Conservation (phyloP, 768 basidiomycete genomes). For the Lactifluus pinguis region DNA sequence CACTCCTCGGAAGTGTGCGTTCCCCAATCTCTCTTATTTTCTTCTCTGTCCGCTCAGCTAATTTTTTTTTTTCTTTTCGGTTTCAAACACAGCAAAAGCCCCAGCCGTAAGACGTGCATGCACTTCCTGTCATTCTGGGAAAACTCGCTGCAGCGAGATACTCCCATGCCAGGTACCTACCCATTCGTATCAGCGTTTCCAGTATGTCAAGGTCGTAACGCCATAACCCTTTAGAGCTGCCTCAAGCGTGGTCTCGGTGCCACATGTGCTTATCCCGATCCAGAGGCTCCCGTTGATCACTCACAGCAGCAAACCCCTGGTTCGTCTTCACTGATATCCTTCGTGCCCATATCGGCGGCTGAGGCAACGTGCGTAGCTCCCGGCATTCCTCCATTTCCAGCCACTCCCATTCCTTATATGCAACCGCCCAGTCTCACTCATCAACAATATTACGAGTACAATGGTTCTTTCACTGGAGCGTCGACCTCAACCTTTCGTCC, state of each 20-base stretch:
- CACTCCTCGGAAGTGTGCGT: constrained; percentile 52
- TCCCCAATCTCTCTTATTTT: background rate
- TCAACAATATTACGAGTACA: constrained; percentile 61
- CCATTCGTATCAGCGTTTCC: constrained; percentile 3
- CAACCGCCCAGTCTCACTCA: constrained; percentile 34
- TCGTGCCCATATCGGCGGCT: constrained; percentile 18
- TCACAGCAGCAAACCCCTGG: constrained; percentile 19
- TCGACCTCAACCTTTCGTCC: constrained; percentile 75
- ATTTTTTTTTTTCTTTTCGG: constrained; percentile 14
- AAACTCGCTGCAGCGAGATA: constrained; percentile 75
- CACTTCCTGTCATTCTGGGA: constrained; percentile 72
- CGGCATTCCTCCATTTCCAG: constrained; percentile 30
- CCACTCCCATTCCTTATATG: constrained; percentile 32
- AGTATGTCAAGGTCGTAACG: background rate
- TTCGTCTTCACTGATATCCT: constrained; percentile 20
- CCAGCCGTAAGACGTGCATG: constrained; percentile 77
- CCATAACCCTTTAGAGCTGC: constrained; percentile 46
- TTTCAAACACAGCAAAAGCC: constrained; percentile 48
- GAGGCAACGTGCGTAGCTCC: constrained; percentile 25
- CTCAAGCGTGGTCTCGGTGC: constrained; percentile 70
- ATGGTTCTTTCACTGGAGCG: constrained; percentile 51
- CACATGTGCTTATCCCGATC: constrained; percentile 70
- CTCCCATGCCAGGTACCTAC: constrained; percentile 65
- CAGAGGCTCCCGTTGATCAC: constrained; percentile 34
- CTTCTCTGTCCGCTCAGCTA: background rate